A percentile compares a stretch with the other conserved stretches of the same genome.
phyloP scores from a whole-genome alignment of 2,329 filamentous ascomycete species.

The Ambrosiella xylebori region DNA sequence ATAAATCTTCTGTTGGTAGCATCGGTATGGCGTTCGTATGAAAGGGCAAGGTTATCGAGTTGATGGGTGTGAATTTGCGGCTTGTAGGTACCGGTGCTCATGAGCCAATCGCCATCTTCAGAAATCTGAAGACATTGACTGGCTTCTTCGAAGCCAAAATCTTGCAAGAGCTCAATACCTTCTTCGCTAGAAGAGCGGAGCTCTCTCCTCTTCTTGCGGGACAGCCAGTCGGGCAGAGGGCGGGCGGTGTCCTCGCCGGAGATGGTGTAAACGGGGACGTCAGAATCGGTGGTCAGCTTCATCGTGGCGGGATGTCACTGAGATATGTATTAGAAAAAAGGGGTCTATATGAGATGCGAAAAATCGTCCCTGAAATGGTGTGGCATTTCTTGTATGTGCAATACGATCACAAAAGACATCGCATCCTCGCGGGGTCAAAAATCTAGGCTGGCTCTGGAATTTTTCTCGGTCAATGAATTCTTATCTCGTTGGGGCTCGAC shows the following conservation, averaged over 20 bases:
- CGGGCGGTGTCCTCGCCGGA: slow-evolving; percentile 77
- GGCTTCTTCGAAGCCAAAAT: slow-evolving; percentile 95
- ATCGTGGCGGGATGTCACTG: slow-evolving; percentile 26
- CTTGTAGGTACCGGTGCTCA: slow-evolving; percentile 71
- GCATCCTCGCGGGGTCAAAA: slow-evolving; percentile 10
- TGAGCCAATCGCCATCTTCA: slow-evolving; percentile 92
- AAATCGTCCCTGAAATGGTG: neutral
- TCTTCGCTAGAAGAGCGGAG: slow-evolving; percentile 87
- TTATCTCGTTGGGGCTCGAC: slow-evolving; percentile 3
- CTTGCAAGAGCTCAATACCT: slow-evolving; percentile 84
- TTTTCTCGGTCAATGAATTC: slow-evolving; percentile 11
- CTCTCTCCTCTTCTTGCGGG: slow-evolving; percentile 72
- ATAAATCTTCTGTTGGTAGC: slow-evolving; percentile 83
- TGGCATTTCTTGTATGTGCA: neutral
- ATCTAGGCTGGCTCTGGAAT: slow-evolving; percentile 6
- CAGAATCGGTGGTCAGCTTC: slow-evolving; percentile 69
- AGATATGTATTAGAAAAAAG: neutral
- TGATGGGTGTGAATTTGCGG: slow-evolving; percentile 88
- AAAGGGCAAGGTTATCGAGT: slow-evolving; percentile 81
- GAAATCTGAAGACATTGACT: slow-evolving; percentile 78
- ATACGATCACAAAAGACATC: slow-evolving; percentile 6
- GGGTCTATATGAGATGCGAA: neutral
- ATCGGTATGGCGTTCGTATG: slow-evolving; percentile 80
- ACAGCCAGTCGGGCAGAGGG: slow-evolving; percentile 88
- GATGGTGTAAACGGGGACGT: slow-evolving; percentile 85